Evolutionary conservation across 805 yeast genomes (phyloP), one percentile per base, ranked within the genome.

Genomic region (Nakazawaea ambrosiae): DNA sequence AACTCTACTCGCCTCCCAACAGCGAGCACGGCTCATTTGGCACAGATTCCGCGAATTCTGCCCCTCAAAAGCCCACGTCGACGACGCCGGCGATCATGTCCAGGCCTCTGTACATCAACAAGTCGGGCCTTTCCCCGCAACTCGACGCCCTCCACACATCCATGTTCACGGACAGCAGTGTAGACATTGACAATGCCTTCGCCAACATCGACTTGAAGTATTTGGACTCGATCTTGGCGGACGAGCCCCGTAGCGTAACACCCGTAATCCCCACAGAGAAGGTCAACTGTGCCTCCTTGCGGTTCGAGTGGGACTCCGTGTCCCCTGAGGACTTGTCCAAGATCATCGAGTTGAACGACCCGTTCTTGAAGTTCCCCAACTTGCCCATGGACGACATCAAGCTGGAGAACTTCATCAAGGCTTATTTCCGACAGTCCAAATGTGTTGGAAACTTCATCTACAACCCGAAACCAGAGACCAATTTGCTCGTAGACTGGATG

Each of bases 351-450:
- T 32, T 37, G 24, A 32, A 37, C 20, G 40, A 37, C 18, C 40
- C 40, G 14, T 27, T 37, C 17, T 20, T 32, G 14, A 31, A 16
- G 16, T 20, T 32, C n/a, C 36, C 40, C 5, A n/a, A 6, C 12
- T 28, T 37, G 11, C 26, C 33, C 7, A 32, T n/a, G 12, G 41
- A 39, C 22, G 44, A 40, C 30, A 40, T 40, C n/a, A 40, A 34
- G 25, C 31, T 31, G 9, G 27, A 30, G 5, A 30, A 31, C 4
- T 36, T 36, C 26, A 19, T 40, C 12, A n/a, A 27, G 2, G 35
- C 36, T 12, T 31, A 16, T 17, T 40, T 40, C 40, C 24, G 29
- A 20, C 36, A 36, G 16, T 32, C 38, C 8, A 40, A 37, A 33
- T 40, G 44, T 30, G 10, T 24, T 16, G 31, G 34, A 9, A 40